Evolutionary conservation across 1,284 basidiomycete species (phyloP), one percentile per base, ranked within the genome.

Genomic region (Trichosporon faecale): DNA sequence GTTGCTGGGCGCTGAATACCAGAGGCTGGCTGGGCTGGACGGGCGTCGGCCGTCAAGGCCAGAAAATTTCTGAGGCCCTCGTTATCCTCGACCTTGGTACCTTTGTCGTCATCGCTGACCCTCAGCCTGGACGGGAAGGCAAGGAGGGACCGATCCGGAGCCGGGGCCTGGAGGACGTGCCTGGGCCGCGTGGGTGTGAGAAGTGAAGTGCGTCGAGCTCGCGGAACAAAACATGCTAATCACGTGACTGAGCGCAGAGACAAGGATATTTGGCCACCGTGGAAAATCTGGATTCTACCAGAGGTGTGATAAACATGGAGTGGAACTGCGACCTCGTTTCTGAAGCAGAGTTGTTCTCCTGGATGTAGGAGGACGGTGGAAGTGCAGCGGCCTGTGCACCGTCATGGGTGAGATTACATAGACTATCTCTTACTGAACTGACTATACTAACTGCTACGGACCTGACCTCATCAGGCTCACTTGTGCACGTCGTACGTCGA

Each of bases 41-140:
- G 37, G 37, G 7, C 37, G 37, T n/a, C 16, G 14, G 3, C 49
- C n/a, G n/a, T n/a, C n/a, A n/a, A 25, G 6, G 57, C 57, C 57
- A 33, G 27, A 31, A 61, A 61, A 61, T 33, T 33, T 61, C 57
- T n/a, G 57, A 61, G 57, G 57, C 27, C 57, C 57, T 61, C 57
- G 16, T 27, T 33, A 16, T 8, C 49, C 21, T 23, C 18, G 16
- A 3, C 11, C 40, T n/a, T n/a, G n/a, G n/a, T n/a, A n/a, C 40
- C 18, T 12, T 37, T 44, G 40, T 44, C 40, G 40, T 44, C 40
- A 44, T 44, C 40, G 33, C n/a, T 4, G 33, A 33, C 4, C 5
- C 33, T 33, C 33, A 33, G 9, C 5, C 33, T 4, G 9, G 16
- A 44, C 40, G 40, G 18, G 40, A n/a, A 12, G 6, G 18, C 18